These are phyloP conservation scores for Amylostereum areolatum DNA, from an alignment of 1,284 basidiomycete species.

Conservation along the genomic window DNA sequence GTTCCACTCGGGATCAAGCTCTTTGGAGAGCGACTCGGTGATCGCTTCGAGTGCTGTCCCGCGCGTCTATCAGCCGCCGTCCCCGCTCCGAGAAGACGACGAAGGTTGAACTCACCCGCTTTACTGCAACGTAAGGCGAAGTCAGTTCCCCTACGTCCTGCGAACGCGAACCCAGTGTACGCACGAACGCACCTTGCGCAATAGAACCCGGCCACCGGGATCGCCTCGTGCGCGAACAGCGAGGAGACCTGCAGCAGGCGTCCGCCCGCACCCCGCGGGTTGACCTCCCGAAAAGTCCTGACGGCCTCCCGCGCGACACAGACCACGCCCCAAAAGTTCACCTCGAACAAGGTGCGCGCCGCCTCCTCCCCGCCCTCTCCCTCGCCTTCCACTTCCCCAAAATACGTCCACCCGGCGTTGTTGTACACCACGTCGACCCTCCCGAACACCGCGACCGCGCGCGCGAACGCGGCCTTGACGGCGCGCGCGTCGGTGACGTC, in stretches of 20 bases:
- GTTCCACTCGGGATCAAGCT: conserved; percentile 35
- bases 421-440: conserved; percentile 17
- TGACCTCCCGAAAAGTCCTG: no score
- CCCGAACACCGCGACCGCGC: conserved; percentile 9
- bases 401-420: conserved; percentile 12
- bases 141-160: no score
- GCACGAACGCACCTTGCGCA: no score
- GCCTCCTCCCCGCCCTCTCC: conserved; percentile 16
- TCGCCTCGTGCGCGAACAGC: no score
- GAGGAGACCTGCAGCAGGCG: no score
- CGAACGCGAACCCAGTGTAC: no score
- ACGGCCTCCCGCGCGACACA: conserved; percentile 16
- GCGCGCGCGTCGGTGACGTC: conserved; percentile 12
- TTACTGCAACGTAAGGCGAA: no score
- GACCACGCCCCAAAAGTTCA: conserved; percentile 20
- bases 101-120: no score
- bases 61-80: no score
- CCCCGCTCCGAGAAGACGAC: no score
- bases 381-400: conserved; percentile 16
- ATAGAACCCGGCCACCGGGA: no score
- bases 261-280: no score
- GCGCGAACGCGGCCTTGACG: conserved; percentile 9
- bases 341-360: conserved; percentile 17
- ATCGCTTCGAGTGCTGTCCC: conserved; percentile 26
- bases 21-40: conserved; percentile 24